Base-by-base conservation (phyloP, 163 green algal species). In the Volvox carteri region DNA sequence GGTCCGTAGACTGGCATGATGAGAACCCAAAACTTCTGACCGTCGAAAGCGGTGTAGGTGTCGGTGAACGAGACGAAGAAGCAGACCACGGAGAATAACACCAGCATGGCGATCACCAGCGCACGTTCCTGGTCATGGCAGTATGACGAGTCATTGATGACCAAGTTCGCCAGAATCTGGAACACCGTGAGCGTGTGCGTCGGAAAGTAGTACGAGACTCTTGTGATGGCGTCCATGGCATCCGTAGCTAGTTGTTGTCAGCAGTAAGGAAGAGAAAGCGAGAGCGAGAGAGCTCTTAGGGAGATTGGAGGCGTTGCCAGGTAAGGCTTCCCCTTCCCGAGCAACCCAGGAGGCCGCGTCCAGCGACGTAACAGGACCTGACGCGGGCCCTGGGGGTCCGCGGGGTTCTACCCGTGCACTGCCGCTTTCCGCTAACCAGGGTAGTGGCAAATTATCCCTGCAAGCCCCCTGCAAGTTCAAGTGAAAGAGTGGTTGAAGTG, bases 1-100 rank as follows among this genome's bases (percentile, higher is more conserved):
- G 90, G 90, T 8, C 90, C 90, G 41, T 91, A 91, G 42, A 86
- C 62, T 0, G 90, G 90, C 41, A 93, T 90, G n/a, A 91, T 86
- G 0, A 93, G 78, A 0, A 93, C 90, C 81, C 81, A 87, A 39
- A 76, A 93, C 28, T 90, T 91, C 5, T 87, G 67, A 1, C 78
- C 46, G 50, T 93, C 90, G 1, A 33, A 50, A 7, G 90, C 79
- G 9, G 90, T 90, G 35, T 93, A 93, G 2, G 90, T 93, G 75
- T 93, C 90, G 39, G 79, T 91, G 54, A 93, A 93, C 16, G 77
- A 84, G 0, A 84, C 58, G 65, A 92, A 85, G 72, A 92, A 89
- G 72, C 74, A 86, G 16, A 80, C 56, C 12, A 92, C 21, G 0
- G 58, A 54, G 25, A 92, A 92, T 1, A 92, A 65, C 12, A 89